Conservation (phyloP, 441 rosid species). For the Pelargonium cotyledonis region DNA sequence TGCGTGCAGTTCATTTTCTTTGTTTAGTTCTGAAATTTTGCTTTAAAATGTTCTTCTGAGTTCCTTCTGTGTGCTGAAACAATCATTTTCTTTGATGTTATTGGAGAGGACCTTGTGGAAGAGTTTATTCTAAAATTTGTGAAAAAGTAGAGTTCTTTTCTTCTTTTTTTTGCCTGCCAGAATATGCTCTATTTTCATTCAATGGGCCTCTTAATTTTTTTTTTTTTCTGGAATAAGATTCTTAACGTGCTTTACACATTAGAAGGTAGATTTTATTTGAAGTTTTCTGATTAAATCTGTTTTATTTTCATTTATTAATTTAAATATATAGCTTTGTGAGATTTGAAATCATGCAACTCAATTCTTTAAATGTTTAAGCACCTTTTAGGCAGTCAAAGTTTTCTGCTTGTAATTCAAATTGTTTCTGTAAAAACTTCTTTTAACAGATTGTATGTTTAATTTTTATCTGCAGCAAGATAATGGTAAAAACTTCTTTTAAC, state of each 20-base stretch:
- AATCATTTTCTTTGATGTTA: too few relatives aligned
- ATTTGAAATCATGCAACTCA: not conserved
- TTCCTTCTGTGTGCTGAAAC: not conserved
- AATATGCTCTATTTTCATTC: not conserved
- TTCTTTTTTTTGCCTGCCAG: too few relatives aligned
- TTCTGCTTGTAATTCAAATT: not conserved
- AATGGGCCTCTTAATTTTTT: not conserved
- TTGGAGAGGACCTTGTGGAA: too few relatives aligned
- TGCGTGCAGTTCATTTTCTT: not conserved
- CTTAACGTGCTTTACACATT: not conserved
- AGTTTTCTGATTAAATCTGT: too few relatives aligned
- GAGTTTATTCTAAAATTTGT: too few relatives aligned
- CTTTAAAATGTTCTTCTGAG: not conserved
- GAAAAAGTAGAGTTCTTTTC: too few relatives aligned
- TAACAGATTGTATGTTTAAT: too few relatives aligned
- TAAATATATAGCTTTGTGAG: not conserved
- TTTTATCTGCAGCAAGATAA: too few relatives aligned
- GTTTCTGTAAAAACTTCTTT: not conserved
- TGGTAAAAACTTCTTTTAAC: too few relatives aligned
- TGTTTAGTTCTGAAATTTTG: not conserved
- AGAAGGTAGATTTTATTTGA: too few relatives aligned
- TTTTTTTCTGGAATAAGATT: not conserved
- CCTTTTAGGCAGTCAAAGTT: not conserved
- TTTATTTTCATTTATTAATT: too few relatives aligned
- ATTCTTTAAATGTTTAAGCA: not conserved